Percentiles rank a stretch among this genome's conserved stretches.
Conservation (phyloP, 176 grass and related monocot genomes). For the Hsuehochloa calcarea region DNA sequence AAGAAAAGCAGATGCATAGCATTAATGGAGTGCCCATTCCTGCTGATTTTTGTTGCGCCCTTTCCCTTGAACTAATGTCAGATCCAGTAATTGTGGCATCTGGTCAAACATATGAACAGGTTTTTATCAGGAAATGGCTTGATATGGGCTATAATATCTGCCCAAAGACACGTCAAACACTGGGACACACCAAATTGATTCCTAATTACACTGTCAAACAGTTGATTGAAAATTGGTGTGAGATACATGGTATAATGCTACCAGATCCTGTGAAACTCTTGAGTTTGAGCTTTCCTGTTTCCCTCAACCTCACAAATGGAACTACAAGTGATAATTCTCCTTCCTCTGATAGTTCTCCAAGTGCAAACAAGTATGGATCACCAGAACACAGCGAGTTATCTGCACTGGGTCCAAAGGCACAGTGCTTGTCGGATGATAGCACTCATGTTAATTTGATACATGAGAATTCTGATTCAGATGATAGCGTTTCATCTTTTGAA, state of each 20-base stretch:
- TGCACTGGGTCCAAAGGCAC: not conserved
- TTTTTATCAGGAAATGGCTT: constrained; percentile 77
- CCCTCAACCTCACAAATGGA: not conserved
- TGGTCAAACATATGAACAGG: constrained; percentile 76
- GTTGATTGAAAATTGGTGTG: constrained; percentile 84
- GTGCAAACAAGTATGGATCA: constrained; percentile 16
- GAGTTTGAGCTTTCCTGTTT: constrained; percentile 47
- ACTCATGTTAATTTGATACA: not conserved
- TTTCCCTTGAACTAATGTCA: constrained; percentile 81
- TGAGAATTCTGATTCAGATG: constrained; percentile 28
- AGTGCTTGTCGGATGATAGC: not conserved
- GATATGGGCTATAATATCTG: constrained; percentile 76
- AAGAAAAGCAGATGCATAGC: constrained; percentile 55
- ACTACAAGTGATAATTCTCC: constrained; percentile 15
- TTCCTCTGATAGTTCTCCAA: constrained; percentile 24
- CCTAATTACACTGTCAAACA: constrained; percentile 90
- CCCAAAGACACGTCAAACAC: constrained; percentile 66
- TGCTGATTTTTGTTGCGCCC: constrained; percentile 77
- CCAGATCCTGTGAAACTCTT: constrained; percentile 61
- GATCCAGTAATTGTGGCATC: constrained; percentile 85
- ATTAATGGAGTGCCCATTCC: constrained; percentile 60
- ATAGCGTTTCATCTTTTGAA: constrained; percentile 13
- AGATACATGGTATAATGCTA: constrained; percentile 68
- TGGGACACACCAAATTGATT: constrained; percentile 74
- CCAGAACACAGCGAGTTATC: not conserved